phyloP scores from a whole-genome alignment of 495 filamentous ascomycete genomes.

The Parachaetomium inaequale region DNA sequence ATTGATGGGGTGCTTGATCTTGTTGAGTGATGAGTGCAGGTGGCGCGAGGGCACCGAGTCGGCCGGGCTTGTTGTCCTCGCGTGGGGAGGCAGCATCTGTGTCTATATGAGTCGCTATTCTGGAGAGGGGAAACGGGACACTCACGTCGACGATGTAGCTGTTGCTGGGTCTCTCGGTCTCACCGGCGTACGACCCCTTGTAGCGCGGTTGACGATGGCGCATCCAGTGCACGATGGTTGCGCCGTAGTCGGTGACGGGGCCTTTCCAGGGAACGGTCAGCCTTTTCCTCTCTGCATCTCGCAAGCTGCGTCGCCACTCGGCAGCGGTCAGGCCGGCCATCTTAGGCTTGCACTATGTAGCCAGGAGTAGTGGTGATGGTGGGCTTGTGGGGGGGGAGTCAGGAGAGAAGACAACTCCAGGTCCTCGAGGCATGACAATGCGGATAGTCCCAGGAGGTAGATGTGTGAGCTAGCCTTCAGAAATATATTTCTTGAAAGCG shows the following conservation, averaged over 20 bases:
- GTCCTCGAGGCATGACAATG: not conserved
- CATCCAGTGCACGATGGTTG: conserved; percentile 91
- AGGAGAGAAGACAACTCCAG: not conserved
- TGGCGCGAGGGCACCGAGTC: conserved; percentile 86
- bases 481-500: not conserved
- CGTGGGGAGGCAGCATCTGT: conserved; percentile 83
- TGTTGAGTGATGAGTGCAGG: conserved; percentile 92
- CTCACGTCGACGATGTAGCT: conserved; percentile 88
- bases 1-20: conserved; percentile 94
- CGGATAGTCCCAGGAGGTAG: not conserved
- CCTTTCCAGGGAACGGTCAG: conserved; percentile 46
- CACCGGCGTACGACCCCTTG: conserved; percentile 61
- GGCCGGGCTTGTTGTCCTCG: conserved; percentile 63
- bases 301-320: not conserved
- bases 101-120: conserved; percentile 27
- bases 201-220: conserved; percentile 74
- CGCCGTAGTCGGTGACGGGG: conserved; percentile 92
- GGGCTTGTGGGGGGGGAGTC: not conserved
- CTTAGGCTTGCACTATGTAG: not conserved
- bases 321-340: not conserved
- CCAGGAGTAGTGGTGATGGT: not conserved
- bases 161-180: conserved; percentile 76
- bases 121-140: conserved; percentile 15
- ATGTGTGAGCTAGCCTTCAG: not conserved
- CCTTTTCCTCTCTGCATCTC: not conserved